Evolutionary conservation across 1,284 basidiomycete genomes (phyloP).

Genomic region (Rhodotorula sp.): DNA sequence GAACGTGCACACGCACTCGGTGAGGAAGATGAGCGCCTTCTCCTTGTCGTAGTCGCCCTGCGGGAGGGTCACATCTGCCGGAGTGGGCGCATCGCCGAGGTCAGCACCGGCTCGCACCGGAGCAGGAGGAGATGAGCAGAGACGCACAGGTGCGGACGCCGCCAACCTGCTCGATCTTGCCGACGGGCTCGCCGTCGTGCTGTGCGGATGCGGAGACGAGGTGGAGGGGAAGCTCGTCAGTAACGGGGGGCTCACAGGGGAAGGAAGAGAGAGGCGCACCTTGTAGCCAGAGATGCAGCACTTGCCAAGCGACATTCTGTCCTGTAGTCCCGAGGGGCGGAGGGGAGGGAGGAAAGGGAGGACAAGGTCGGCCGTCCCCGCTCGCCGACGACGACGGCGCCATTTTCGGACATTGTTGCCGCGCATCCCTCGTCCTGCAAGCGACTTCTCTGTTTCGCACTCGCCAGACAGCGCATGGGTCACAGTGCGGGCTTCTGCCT

Average conservation of each 20-base stretch:
- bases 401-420: too few relatives aligned
- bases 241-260: not conserved
- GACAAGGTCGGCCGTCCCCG: not conserved
- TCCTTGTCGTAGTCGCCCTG: conserved; percentile 40
- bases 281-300: conserved; percentile 30
- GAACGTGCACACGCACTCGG: conserved; percentile 39
- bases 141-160: conserved; percentile 25
- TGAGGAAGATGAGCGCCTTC: conserved; percentile 48
- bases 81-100: not conserved
- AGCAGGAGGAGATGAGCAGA: too few relatives aligned
- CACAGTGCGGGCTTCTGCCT: too few relatives aligned
- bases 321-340: too few relatives aligned
- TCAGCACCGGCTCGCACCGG: not conserved
- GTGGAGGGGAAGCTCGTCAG: not conserved
- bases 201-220: not conserved
- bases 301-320: conserved; percentile 18
- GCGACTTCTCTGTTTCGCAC: too few relatives aligned
- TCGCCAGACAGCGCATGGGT: too few relatives aligned
- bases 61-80: conserved; percentile 30
- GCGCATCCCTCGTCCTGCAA: too few relatives aligned
- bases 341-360: not conserved
- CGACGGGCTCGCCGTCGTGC: conserved; percentile 35
- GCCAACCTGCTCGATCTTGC: conserved; percentile 17
- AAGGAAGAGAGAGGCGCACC: not conserved
- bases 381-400: too few relatives aligned